Base-by-base conservation (phyloP, 1,139 yeast genomes). In the Hansenula sp. region DNA sequence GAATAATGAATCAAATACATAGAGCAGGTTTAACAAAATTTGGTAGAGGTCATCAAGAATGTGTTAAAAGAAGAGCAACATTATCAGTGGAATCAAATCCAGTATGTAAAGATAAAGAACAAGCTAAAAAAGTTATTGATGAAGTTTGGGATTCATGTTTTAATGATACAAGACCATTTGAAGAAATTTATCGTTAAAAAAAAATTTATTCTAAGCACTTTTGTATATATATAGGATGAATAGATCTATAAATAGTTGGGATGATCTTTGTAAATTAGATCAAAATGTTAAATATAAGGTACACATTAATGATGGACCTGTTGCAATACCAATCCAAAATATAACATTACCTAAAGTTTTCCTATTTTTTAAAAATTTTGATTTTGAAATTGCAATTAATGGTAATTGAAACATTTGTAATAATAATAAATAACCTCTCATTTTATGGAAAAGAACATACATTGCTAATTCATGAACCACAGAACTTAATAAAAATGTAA, bases 161-260 rank as follows among this genome's bases (percentile, higher is more conserved):
- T 60, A 82, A 81, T 56, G 98, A 92, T 59, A 92, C 98, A 2
- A 71, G 99, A 53, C 98, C 98, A 0, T 92, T 88, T 62, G 98
- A 92, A 55, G 81, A 88, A 55, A 89, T 90, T 25, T 90, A 87
- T 59, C 69, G 84, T 50, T 84, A 57, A 58, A 34, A 53, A 39
- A 39, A 16, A 27, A n/a, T 26, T 31, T 7, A 25, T 16, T 37
- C 16, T 32, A 18, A 17, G 35, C 13, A 35, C 25, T 33, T 9
- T 22, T 25, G 3, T 24, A 32, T 40, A 20, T 17, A 38, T 40
- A 36, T 40, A 35, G 16, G 32, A 24, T 28, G 32, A 16, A 20
- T n/a, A 10, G 14, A 24, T n/a, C n/a, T n/a, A n/a, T n/a, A n/a
- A n/a, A n/a, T n/a, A n/a, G n/a, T n/a, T n/a, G n/a, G n/a, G n/a